Evolutionary conservation across 495 filamentous ascomycete species (phyloP), one percentile per base, ranked within the genome.

Genomic region (Xylaria curta): DNA sequence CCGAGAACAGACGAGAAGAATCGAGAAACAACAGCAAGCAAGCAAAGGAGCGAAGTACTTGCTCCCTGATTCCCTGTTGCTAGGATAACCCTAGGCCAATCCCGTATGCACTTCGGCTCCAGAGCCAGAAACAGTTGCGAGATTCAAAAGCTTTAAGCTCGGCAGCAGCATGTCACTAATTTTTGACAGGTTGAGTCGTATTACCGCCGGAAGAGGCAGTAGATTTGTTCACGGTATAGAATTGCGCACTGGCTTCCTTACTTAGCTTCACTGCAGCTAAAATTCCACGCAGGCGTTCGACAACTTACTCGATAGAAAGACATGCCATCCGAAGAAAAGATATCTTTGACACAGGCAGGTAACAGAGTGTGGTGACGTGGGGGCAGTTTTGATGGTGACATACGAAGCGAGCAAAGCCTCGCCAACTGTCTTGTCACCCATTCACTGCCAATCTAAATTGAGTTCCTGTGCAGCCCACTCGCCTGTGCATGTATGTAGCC

Each of bases 401-500:
- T 54, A n/a, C 33, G 38, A 24, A 69, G 67, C 31, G 10, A 51
- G 42, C 67, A 40, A 51, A 69, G 68, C 68, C 44, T 51, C 19
- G 19, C 42, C 61, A 19, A 51, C 66, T 56, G 53, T 38, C 53
- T 68, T 42, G 66, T 24, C 66, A 44, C 62, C 42, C 61, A 53
- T 54, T 36, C 5, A 42, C 9, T 56, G 31, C 17, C 64, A 54
- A 56, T 71, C 13, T 71, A 58, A 58, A 44, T 24, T 24, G 58
- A 70, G 33, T 36, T 8, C 17, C n/a, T n/a, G 68, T 58, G 51
- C 49, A 68, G 66, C 5, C 36, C n/a, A 21, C 49, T 53, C 31
- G 28, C 49, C 21, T 46, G 66, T 68, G 66, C 51, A 68, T 38
- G 51, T 68, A 51, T 38, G 66, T 68, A 51, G 66, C 66, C 66